Conservation (phyloP, 139 green algal species). For the Ettlia oleoabundans region DNA sequence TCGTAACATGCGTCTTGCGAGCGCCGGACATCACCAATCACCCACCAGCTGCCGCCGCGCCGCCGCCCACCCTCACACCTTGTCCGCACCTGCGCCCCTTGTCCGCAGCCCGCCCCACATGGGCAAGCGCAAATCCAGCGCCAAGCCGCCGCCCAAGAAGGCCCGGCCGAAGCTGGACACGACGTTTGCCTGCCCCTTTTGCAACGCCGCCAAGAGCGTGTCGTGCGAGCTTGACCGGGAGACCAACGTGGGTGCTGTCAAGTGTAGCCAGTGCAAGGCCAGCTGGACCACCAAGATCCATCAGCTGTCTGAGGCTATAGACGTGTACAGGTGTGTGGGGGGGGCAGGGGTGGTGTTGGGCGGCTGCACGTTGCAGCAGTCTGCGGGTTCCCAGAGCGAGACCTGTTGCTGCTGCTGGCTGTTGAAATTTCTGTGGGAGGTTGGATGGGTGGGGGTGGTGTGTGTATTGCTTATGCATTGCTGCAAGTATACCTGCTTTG, state of each 20-base stretch:
- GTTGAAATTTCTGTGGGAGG: too few species aligned
- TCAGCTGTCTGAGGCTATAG: slow-evolving; percentile 59
- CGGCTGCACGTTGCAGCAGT: neutral
- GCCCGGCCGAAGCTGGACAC: slow-evolving; percentile 62
- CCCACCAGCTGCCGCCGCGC: neutral
- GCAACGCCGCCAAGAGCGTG: slow-evolving; percentile 71
- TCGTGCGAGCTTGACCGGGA: slow-evolving; percentile 61
- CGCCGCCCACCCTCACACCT: neutral
- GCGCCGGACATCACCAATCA: too few species aligned
- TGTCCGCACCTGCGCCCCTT: neutral
- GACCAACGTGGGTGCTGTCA: slow-evolving; percentile 39
- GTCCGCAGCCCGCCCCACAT: slow-evolving; percentile 50
- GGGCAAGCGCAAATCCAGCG: slow-evolving; percentile 72
- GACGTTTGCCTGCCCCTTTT: slow-evolving; percentile 75
- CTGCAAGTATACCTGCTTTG: too few species aligned
- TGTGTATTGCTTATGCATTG: too few species aligned
- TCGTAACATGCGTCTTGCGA: too few species aligned
- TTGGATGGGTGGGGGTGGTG: too few species aligned
- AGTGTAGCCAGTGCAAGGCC: slow-evolving; percentile 45
- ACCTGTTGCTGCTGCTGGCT: neutral
- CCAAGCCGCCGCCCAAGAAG: slow-evolving; percentile 70
- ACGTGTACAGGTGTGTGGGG: slow-evolving; percentile 58
- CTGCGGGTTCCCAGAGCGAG: neutral
- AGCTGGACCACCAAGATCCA: slow-evolving; percentile 50
- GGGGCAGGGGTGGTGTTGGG: neutral